phyloP scores from a whole-genome alignment of 2,329 filamentous ascomycete species.

The Paramyrothecium roridum region DNA sequence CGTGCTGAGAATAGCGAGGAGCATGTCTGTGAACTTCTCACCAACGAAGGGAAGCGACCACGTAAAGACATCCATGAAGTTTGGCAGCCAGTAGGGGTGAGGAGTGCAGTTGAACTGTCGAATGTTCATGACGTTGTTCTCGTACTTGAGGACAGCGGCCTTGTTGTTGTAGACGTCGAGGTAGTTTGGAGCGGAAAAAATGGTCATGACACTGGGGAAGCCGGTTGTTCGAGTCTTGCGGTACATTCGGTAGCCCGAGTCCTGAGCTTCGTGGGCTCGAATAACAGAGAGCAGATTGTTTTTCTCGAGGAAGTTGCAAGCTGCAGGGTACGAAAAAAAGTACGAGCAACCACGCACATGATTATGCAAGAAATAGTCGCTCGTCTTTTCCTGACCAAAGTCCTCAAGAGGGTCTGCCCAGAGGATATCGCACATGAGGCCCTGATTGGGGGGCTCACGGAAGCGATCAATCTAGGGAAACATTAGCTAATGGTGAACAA shows the following conservation, averaged over 20 bases:
- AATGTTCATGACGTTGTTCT: conserved; percentile 99
- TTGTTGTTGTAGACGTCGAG: conserved; percentile 99
- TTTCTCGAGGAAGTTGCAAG: conserved; percentile 96
- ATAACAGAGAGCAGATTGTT: conserved; percentile 98
- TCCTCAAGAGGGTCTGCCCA: conserved; percentile 98
- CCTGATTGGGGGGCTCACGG: conserved; percentile 93
- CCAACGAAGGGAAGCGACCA: conserved; percentile 98
- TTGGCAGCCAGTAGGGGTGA: conserved; percentile 98
- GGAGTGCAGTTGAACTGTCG: conserved; percentile 99
- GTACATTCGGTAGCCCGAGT: conserved; percentile 99
- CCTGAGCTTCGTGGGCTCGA: conserved; percentile 95
- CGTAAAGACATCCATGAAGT: conserved; percentile 99
- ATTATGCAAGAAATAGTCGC: conserved; percentile 97
- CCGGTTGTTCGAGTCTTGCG: conserved; percentile 96
- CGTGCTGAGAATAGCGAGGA: conserved; percentile 96
- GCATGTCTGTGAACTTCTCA: conserved; percentile 99
- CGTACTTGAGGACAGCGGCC: conserved; percentile 96
- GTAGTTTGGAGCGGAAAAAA: conserved; percentile 98
- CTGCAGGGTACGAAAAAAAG: conserved; percentile 98
- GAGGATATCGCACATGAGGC: conserved; percentile 97
- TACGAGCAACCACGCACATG: conserved; percentile 98
- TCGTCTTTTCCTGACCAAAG: conserved; percentile 97
- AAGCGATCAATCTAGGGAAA: conserved; percentile 82
- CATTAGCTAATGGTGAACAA: neutral
- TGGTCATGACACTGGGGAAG: conserved; percentile 99